These are phyloP conservation scores for Naganishia sp. DNA, from an alignment of 1,284 basidiomycete species.

Conservation along the genomic window DNA sequence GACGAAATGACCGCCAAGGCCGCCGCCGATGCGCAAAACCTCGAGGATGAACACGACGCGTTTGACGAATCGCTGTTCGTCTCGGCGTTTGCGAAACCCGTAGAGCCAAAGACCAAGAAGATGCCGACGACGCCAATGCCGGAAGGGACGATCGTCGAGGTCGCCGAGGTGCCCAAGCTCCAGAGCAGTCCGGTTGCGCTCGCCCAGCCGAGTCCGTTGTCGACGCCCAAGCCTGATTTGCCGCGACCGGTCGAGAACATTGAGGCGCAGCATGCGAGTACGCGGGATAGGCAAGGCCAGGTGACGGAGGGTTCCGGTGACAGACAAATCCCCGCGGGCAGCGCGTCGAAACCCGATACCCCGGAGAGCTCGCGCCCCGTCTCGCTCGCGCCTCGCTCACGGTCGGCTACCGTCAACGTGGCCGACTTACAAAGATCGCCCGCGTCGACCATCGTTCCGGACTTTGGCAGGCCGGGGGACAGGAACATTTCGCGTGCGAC, in stretches of 20 bases:
- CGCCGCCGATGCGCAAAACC: constrained; percentile 5
- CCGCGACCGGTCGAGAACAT: neutral
- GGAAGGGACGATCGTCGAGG: constrained; percentile 11
- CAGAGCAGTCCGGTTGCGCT: neutral
- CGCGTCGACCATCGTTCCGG: constrained; percentile 8
- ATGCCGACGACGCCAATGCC: constrained; percentile 11
- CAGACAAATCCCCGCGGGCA: neutral
- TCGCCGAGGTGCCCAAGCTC: neutral
- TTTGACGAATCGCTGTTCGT: constrained; percentile 22
- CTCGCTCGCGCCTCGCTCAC: constrained; percentile 8
- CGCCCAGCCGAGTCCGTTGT: neutral
- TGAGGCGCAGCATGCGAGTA: neutral
- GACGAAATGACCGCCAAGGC: constrained; percentile 37
- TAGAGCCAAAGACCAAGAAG: constrained; percentile 14
- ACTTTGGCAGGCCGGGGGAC: constrained; percentile 7
- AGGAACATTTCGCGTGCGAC: constrained; percentile 10
- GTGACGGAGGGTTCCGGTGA: too few relatives aligned
- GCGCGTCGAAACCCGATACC: neutral
- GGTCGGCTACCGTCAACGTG: constrained; percentile 6
- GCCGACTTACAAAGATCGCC: constrained; percentile 4
- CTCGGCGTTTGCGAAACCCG: constrained; percentile 6
- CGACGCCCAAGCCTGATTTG: neutral
- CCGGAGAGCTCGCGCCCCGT: neutral
- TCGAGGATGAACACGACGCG: constrained; percentile 19
- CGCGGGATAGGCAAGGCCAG: neutral